Evolutionary conservation across 148 eudicot species (phyloP).

Genomic region (Linanthus parryae): DNA sequence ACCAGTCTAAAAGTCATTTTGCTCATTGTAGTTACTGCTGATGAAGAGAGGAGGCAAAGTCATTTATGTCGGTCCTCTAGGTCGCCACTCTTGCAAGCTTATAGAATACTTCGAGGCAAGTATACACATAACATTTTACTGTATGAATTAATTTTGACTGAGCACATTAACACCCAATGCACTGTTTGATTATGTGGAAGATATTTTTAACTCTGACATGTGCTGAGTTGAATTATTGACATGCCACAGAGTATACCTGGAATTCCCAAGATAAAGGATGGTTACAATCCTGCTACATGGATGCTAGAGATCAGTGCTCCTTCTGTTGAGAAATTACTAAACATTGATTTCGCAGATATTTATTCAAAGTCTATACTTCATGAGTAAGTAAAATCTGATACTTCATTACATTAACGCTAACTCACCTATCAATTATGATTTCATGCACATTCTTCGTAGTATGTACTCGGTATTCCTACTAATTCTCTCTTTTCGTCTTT

Average conservation of each 20-base stretch:
- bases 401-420: no score
- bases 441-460: no score
- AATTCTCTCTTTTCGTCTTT: no score
- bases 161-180: no score
- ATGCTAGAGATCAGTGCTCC: conserved; percentile 43
- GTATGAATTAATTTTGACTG: no score
- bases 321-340: conserved; percentile 30
- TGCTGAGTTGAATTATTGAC: background rate
- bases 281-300: conserved; percentile 55
- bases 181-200: no score
- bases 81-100: conserved; percentile 57
- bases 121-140: no score
- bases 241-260: conserved; percentile 25
- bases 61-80: conserved; percentile 86
- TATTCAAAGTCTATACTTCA: conserved; percentile 31
- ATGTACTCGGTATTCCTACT: no score
- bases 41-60: conserved; percentile 92
- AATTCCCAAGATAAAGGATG: conserved; percentile 35
- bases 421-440: no score
- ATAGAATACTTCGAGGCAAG: conserved; percentile 72
- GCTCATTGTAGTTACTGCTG: conserved; percentile 56
- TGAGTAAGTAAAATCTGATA: conserved; percentile 13
- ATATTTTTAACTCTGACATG: no score
- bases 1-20: background rate
- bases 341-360: conserved; percentile 45